Evolutionary conservation across 768 basidiomycete species (phyloP), one percentile per base, ranked within the genome.

Genomic region (Suillus americanus): DNA sequence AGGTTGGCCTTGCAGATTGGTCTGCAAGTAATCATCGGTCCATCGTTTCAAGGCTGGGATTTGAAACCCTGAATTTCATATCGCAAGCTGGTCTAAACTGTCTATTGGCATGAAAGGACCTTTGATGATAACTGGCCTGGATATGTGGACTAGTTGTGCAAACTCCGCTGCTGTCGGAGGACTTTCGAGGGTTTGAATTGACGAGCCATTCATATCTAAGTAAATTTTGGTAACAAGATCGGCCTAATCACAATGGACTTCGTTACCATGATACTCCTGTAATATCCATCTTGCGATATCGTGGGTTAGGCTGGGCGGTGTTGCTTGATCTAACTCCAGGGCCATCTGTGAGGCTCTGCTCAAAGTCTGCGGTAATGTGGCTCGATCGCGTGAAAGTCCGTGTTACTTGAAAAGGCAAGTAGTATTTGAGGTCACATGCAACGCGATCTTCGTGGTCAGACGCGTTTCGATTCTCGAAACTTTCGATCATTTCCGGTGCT

Each of bases 81-180:
- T 38, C 46, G 46, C 28, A 8, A 16, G 41, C n/a, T 14, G 38
- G 12, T 20, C 40, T 59, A n/a, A 53, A 20, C 16, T 43, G 41
- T 48, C n/a, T 64, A 41, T 38, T n/a, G 37, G 40, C 48, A 59
- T 53, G 8, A n/a, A 20, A 14, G 4, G 45, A 86, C 93, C 87
- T 81, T 85, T 85, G 62, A 95, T 89, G 9, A 94, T 71, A 18
- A 88, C 89, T 4, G 93, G 93, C 64, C 92, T 80, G 14, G 88
- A 86, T 54, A 91, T 79, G 66, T 88, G 85, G 6, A 89, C 82
- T 20, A 93, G 76, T 60, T 87, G 79, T 45, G 87, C 80, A 69
- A 94, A 93, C 71, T 93, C 85, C 25, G 92, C 69, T 7, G 90
- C 75, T 0, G 86, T 83, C 30, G 93, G 92, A 16, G 88, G 83